These are phyloP conservation scores for Kwoniella sp. DNA, from an alignment of 768 basidiomycete species.

Conservation along the genomic window DNA sequence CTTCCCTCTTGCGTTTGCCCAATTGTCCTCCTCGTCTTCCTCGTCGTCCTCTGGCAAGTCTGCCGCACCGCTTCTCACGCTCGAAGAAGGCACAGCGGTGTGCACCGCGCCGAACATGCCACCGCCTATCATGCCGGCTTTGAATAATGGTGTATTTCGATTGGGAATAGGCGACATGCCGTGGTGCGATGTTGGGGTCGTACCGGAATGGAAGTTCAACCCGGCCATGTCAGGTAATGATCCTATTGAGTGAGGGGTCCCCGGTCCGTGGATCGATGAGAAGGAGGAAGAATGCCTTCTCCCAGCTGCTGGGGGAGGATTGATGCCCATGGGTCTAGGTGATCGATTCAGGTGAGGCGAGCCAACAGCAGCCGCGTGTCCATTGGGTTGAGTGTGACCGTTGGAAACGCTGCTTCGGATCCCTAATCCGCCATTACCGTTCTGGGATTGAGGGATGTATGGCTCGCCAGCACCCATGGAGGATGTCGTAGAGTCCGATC, in stretches of 20 bases:
- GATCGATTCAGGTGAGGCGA: slow-evolving; percentile 6
- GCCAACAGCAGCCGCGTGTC: neutral
- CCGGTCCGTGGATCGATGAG: slow-evolving; percentile 25
- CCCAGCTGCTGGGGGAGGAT: slow-evolving; percentile 1
- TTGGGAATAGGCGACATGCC: slow-evolving; percentile 33
- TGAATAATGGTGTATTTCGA: slow-evolving; percentile 21
- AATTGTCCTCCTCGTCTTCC: slow-evolving; percentile 30
- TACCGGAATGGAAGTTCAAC: slow-evolving; percentile 31
- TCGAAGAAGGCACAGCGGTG: slow-evolving; percentile 38
- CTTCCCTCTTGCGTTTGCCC: slow-evolving; percentile 15
- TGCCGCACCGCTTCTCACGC: slow-evolving; percentile 36
- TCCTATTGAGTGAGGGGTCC: slow-evolving; percentile 34
- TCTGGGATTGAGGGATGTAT: slow-evolving; percentile 16
- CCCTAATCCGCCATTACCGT: neutral
- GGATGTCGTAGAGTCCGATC: slow-evolving; percentile 48
- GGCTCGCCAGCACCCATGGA: slow-evolving; percentile 46
- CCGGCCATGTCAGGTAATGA: slow-evolving; percentile 39
- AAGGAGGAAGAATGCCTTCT: slow-evolving; percentile 17
- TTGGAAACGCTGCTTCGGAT: neutral
- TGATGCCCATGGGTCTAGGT: slow-evolving; percentile 17
- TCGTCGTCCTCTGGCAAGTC: slow-evolving; percentile 40
- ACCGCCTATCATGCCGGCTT: slow-evolving; percentile 38
- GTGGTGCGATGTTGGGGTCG: slow-evolving; percentile 6
- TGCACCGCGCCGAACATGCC: slow-evolving; percentile 48
- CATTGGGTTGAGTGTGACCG: neutral